Evolutionary conservation across 2,329 filamentous ascomycete genomes (phyloP).

Genomic region (Sporothrix protearum): DNA sequence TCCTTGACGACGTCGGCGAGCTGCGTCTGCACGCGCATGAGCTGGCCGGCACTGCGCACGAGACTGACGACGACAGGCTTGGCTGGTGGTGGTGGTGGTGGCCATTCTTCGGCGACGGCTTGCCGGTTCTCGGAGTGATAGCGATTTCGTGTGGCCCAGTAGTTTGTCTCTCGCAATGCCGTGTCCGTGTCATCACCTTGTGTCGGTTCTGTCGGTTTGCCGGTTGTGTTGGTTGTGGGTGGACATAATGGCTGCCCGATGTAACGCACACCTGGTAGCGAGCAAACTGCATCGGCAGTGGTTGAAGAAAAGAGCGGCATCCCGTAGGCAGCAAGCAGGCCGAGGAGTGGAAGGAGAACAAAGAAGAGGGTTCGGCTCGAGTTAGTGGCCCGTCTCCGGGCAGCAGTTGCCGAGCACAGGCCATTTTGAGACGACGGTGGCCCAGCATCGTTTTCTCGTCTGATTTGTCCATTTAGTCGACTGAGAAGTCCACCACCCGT

Average conservation of each 20-base stretch:
- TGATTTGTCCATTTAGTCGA: background rate
- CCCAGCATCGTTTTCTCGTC: background rate
- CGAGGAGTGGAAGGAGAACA: background rate
- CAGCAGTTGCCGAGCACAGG: background rate
- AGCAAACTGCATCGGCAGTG: background rate
- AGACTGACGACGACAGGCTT: slow-evolving; percentile 4
- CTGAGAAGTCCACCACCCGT: background rate
- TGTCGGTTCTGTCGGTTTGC: background rate
- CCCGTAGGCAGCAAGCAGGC: slow-evolving; percentile 15
- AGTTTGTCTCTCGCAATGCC: background rate
- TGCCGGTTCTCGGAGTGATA: background rate
- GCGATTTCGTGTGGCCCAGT: slow-evolving; percentile 1
- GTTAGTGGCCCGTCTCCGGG: slow-evolving; percentile 1
- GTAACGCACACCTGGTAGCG: background rate
- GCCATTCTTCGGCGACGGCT: slow-evolving; percentile 28
- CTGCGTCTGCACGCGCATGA: slow-evolving; percentile 70
- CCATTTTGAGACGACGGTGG: background rate
- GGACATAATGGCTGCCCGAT: slow-evolving; percentile 5
- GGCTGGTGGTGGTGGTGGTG: slow-evolving; percentile 16
- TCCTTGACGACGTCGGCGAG: slow-evolving; percentile 66
- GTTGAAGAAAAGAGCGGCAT: background rate
- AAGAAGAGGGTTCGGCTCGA: background rate
- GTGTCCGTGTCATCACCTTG: background rate
- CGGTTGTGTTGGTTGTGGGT: background rate
- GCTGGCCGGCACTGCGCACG: slow-evolving; percentile 30